Percentiles rank a stretch among this genome's conserved stretches.
These are phyloP conservation scores for Phytophthora boehmeriae DNA, from an alignment of 352 stramenopile genomes.

Conservation along the genomic window DNA sequence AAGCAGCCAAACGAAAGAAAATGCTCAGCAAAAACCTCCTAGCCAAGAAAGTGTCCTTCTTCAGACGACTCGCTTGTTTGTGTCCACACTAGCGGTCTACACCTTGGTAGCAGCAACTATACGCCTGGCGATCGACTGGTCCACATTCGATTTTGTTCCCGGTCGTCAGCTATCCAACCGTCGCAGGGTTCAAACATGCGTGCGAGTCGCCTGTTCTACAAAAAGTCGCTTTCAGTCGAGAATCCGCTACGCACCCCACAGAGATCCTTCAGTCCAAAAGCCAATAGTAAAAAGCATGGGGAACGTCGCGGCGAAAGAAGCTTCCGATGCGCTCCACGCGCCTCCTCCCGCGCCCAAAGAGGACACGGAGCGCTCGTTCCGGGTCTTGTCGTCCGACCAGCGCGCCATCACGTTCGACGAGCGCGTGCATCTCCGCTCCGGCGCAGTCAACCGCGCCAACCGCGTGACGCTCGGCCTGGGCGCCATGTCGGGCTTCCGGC, in stretches of 20 bases:
- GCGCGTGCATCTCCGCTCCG: slow-evolving; percentile 62
- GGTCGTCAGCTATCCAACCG: too few relatives aligned
- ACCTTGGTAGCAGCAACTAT: too few relatives aligned
- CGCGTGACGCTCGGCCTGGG: slow-evolving; percentile 57
- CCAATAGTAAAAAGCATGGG: neutral
- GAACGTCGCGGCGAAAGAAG: slow-evolving; percentile 2
- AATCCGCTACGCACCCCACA: slow-evolving; percentile 1
- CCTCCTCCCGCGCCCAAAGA: neutral
- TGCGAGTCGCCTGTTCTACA: too few relatives aligned
- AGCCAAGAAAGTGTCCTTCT: too few relatives aligned
- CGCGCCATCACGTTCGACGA: slow-evolving; percentile 86
- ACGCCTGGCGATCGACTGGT: too few relatives aligned
- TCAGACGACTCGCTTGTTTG: too few relatives aligned
- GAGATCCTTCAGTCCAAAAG: too few relatives aligned
- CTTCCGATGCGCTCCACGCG: neutral
- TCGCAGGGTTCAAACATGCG: too few relatives aligned
- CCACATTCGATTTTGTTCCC: too few relatives aligned
- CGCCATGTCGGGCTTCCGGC: slow-evolving; percentile 70
- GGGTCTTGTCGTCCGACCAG: slow-evolving; percentile 70
- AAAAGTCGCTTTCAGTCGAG: neutral
- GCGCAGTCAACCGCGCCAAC: slow-evolving; percentile 17
- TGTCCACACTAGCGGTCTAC: too few relatives aligned
- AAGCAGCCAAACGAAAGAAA: too few relatives aligned
- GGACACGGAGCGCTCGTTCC: slow-evolving; percentile 59
- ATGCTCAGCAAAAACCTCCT: too few relatives aligned